Evolutionary conservation across 2,329 filamentous ascomycete species (phyloP).

Genomic region (Pleoardoris graminearum): DNA sequence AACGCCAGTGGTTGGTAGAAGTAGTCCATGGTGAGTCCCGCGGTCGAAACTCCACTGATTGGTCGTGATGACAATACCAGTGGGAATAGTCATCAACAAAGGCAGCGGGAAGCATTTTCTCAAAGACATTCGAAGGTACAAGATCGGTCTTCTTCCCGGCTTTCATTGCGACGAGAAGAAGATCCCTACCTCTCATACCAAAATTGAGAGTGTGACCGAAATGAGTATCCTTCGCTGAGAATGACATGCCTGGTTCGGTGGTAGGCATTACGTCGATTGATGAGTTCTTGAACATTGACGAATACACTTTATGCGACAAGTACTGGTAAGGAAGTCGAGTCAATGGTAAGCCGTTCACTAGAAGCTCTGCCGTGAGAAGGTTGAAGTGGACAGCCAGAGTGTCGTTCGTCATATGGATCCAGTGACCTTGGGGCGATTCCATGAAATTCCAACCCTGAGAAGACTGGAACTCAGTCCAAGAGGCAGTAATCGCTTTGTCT

Average conservation of each 20-base stretch:
- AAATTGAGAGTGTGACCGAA: slow-evolving; percentile 42
- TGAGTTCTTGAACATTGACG: slow-evolving; percentile 48
- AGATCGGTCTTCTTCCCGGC: slow-evolving; percentile 28
- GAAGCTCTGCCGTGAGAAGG: slow-evolving; percentile 54
- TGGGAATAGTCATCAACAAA: slow-evolving; percentile 31
- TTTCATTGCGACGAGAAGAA: slow-evolving; percentile 28
- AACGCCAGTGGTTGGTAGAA: slow-evolving; percentile 14
- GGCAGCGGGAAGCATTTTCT: slow-evolving; percentile 33
- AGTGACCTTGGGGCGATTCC: neutral
- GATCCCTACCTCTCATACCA: slow-evolving; percentile 26
- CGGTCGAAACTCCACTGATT: slow-evolving; percentile 12
- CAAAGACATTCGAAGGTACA: slow-evolving; percentile 40
- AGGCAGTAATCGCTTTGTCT: neutral
- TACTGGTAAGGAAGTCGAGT: slow-evolving; percentile 52
- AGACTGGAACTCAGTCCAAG: neutral
- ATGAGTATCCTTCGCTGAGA: slow-evolving; percentile 40
- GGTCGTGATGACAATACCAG: slow-evolving; percentile 26
- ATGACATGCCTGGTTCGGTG: slow-evolving; percentile 43
- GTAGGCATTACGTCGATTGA: slow-evolving; percentile 52
- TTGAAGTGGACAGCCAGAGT: slow-evolving; percentile 50
- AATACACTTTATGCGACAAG: slow-evolving; percentile 45
- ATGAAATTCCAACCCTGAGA: neutral
- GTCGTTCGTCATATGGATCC: neutral
- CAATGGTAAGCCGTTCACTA: slow-evolving; percentile 56
- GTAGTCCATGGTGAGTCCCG: slow-evolving; percentile 15